Base-by-base conservation (phyloP, 192 early-diverging fungal genomes). In the Gaertneriomyces sp. region DNA sequence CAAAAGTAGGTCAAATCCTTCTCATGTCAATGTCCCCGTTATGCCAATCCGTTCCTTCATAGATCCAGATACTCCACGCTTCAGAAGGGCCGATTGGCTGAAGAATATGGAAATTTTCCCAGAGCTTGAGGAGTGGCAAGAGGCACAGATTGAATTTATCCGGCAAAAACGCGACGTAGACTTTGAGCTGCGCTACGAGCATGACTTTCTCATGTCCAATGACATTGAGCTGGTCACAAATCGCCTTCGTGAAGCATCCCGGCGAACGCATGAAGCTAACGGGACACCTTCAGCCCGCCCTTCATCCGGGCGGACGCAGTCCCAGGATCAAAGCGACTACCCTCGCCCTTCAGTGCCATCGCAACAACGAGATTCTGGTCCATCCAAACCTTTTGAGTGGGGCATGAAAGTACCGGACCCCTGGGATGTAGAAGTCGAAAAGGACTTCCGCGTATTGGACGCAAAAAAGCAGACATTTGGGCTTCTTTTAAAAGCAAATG, bases 161-260 rank as follows among this genome's bases (percentile, higher is more conserved):
- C 25, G n/a, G 50, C 61, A 50, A 45, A 56, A 60, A 4, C 73
- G 71, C 62, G 82, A 80, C 25, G 56, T 76, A 16, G 82, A 84
- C 58, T 79, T 81, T 58, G 82, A 84, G 58, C 63, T 82, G 3
- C 68, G 73, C 25, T 67, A 63, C 41, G 82, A 84, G 55, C 69
- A 78, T 53, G 79, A 81, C 58, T 38, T 81, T 5, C 45, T 81
- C 14, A 19, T 73, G 6, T 61, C 69, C 7, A 63, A 60, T 45
- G 82, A 84, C 41, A 41, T 74, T 44, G 79, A 81, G 5, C 54
- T 53, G 7, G 74, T 80, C 12, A 51, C 58, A 3, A 46, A 53
- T 16, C 40, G 66, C 40, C 63, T 84, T 17, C 77, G 76, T 61
- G 82, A 81, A 16, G 69, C 71, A 25, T 70, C 79, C 1, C 74